phyloP scores from a whole-genome alignment of 495 filamentous ascomycete genomes.

The Talaromyces stipitatus region DNA sequence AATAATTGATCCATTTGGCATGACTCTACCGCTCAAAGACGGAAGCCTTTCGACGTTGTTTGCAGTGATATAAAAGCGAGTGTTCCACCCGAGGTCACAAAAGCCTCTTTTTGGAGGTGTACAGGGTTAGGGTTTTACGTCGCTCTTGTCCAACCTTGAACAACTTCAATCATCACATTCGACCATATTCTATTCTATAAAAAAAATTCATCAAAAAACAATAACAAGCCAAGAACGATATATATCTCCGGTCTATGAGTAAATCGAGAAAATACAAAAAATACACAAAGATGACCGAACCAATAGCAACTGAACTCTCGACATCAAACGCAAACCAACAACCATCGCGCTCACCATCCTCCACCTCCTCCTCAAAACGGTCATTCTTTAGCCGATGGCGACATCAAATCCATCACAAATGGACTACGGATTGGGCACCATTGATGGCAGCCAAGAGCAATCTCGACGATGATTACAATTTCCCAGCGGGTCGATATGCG shows the following conservation, averaged over 20 bases:
- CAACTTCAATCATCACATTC: too few relatives aligned
- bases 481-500: constrained; percentile 19
- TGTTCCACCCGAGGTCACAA: too few relatives aligned
- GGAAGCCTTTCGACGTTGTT: background rate
- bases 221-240: background rate
- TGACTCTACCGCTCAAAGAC: background rate
- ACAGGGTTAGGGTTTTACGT: too few relatives aligned
- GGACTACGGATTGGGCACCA: constrained; percentile 16
- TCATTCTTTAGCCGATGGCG: background rate
- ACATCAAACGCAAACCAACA: background rate
- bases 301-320: background rate
- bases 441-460: constrained; percentile 17
- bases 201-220: background rate
- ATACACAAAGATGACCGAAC: background rate
- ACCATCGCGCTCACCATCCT: background rate
- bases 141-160: too few relatives aligned
- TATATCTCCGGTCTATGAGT: background rate
- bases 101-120: too few relatives aligned
- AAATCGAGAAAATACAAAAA: too few relatives aligned
- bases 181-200: too few relatives aligned
- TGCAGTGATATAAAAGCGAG: background rate
- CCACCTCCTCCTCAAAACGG: background rate
- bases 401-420: background rate
- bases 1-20: background rate
- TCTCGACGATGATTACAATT: constrained; percentile 24